phyloP scores from a whole-genome alignment of 345 rosid genomes.

The Eutrema heterophyllum region DNA sequence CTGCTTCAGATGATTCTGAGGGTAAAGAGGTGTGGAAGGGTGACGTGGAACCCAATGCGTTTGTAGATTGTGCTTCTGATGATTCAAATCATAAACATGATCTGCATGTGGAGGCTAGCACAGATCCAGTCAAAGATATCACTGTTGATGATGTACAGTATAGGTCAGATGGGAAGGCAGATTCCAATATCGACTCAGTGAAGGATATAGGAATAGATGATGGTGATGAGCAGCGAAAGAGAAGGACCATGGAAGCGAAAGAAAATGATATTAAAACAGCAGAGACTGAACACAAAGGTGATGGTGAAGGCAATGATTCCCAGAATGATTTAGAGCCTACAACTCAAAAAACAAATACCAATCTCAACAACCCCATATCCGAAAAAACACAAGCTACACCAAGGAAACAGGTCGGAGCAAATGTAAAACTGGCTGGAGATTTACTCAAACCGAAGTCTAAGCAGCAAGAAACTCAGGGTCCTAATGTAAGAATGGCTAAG shows the following conservation, averaged over 20 bases:
- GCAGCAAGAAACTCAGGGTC: constrained; percentile 52
- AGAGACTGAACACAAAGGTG: constrained; percentile 42
- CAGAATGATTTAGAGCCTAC: constrained; percentile 41
- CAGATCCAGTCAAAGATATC: constrained; percentile 83
- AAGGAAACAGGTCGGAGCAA: constrained; percentile 43
- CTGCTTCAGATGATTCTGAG: constrained; percentile 36
- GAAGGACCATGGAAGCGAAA: constrained; percentile 35
- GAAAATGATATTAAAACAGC: constrained; percentile 35
- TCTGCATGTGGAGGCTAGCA: constrained; percentile 38
- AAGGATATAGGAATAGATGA: constrained; percentile 88
- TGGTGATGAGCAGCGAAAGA: constrained; percentile 40
- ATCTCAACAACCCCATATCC: constrained; percentile 38
- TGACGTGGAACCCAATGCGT: constrained; percentile 58
- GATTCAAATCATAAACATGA: constrained; percentile 53
- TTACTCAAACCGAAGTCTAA: constrained; percentile 56
- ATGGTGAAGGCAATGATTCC: constrained; percentile 31
- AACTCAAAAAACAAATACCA: constrained; percentile 31
- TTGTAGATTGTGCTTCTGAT: constrained; percentile 70
- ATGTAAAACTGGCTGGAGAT: constrained; percentile 50
- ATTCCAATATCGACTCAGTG: constrained; percentile 49
- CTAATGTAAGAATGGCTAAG: constrained; percentile 62
- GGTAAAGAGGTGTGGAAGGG: constrained; percentile 62
- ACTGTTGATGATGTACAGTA: constrained; percentile 90
- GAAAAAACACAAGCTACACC: constrained; percentile 54
- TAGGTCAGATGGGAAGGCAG: constrained; percentile 46